phyloP scores from a whole-genome alignment of 768 basidiomycete species.

The Tylopilus balloui region DNA sequence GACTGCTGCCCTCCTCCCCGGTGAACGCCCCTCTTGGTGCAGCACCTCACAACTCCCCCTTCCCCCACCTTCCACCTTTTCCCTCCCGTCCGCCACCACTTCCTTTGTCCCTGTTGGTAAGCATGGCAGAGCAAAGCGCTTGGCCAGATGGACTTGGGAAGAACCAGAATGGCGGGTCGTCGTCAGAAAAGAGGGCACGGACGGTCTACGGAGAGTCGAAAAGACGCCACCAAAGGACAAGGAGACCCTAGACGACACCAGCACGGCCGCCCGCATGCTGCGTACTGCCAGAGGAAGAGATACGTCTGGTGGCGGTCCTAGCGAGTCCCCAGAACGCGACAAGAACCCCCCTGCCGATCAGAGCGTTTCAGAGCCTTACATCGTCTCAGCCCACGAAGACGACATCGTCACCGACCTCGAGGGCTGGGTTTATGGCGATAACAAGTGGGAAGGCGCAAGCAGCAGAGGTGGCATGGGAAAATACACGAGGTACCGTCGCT shows the following conservation, averaged over 20 bases:
- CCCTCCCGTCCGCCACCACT: constrained; percentile 59
- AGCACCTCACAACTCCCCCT: constrained; percentile 52
- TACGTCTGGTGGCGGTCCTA: constrained; percentile 10
- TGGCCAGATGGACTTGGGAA: constrained; percentile 84
- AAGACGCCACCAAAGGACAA: constrained; percentile 50
- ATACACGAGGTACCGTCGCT: constrained; percentile 83
- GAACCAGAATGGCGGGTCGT: constrained; percentile 88
- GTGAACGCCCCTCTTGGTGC: constrained; percentile 89
- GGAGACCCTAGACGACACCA: constrained; percentile 41
- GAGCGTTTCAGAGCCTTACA: constrained; percentile 27
- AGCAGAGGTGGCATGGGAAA: constrained; percentile 84
- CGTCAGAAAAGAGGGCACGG: constrained; percentile 51
- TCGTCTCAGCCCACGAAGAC: constrained; percentile 39
- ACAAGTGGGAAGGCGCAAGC: constrained; percentile 86
- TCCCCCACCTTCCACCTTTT: constrained; percentile 65
- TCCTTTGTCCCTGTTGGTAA: constrained; percentile 50
- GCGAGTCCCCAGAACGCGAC: constrained; percentile 22
- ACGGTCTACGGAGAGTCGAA: constrained; percentile 51
- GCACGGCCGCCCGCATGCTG: constrained; percentile 40
- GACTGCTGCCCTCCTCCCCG: constrained; percentile 87
- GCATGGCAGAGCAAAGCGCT: constrained; percentile 56
- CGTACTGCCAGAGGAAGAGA: constrained; percentile 52
- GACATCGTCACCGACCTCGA: constrained; percentile 71
- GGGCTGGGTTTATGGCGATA: constrained; percentile 93
- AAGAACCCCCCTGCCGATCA: constrained; percentile 21